Base-by-base conservation (phyloP, 106 monocot species). In the Platanthera zijinensis region DNA sequence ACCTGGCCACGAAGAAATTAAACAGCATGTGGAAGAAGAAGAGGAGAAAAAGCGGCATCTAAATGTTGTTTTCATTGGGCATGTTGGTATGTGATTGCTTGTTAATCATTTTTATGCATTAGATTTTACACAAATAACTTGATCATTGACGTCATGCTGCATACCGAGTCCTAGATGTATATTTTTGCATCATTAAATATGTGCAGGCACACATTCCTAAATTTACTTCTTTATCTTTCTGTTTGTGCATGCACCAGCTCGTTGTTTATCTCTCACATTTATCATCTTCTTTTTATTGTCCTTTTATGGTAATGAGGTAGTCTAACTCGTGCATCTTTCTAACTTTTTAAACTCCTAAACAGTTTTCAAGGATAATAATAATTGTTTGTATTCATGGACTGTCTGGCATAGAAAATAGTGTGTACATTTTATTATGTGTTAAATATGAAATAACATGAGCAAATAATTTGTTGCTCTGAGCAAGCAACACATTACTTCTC, bases 41-140 rank as follows among this genome's bases (percentile, higher is more conserved):
- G 72, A 72, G 22, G 72, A 72, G 72, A 72, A 72, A 72, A 72
- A 72, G 15, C 72, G 72, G 21, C 72, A 72, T 72, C 51, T 72
- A 51, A 72, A 72, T 72, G 72, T 72, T 51, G 72, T 72, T 72
- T 72, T 72, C 46, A 72, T 72, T 51, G 72, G 72, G 22, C 72
- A 72, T 72, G 72, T 72, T 72, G 72, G 72, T 72, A 72, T 48
- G 72, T 72, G 21, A 51, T 22, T 70, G 45, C 48, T 17, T 13
- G 17, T 45, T 70, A 15, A 12, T 70, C n/a, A 8, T 17, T n/a
- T 15, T 70, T 70, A 47, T 48, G 14, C 47, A 48, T 48, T 25
- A 48, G 5, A 7, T 48, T 39, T 69, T 45, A 39, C 17, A 48
- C 48, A 10, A 15, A 47, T 70, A 18, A 14, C 48, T 70, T 70